These are phyloP conservation scores for Auriscalpium vulgare DNA, from an alignment of 768 basidiomycete species.

Conservation along the genomic window DNA sequence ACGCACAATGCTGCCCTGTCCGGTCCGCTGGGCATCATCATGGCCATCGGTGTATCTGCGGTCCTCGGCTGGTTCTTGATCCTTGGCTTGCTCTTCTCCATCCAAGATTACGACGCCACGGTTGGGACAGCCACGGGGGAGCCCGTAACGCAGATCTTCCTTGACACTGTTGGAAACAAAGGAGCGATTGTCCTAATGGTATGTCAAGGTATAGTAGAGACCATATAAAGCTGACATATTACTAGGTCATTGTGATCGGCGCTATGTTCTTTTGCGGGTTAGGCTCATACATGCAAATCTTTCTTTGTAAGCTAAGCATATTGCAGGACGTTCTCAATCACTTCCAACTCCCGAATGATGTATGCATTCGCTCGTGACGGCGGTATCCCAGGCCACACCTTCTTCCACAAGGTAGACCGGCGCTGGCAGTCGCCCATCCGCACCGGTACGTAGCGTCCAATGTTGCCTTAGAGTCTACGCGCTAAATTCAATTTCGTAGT, in stretches of 20 bases:
- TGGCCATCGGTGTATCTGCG: conserved; percentile 65
- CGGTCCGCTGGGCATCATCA: conserved; percentile 59
- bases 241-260: conserved; percentile 55
- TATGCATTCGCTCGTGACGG: conserved; percentile 75
- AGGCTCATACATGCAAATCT: conserved; percentile 6
- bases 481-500: conserved; percentile 33
- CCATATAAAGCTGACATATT: neutral
- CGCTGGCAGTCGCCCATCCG: conserved; percentile 58
- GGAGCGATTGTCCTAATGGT: conserved; percentile 74
- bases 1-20: conserved; percentile 56
- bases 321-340: conserved; percentile 63
- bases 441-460: conserved; percentile 37
- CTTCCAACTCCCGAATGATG: conserved; percentile 78
- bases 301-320: neutral
- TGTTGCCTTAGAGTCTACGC: neutral
- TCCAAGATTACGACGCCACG: conserved; percentile 58
- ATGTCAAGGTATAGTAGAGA: neutral
- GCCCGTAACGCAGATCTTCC: conserved; percentile 72
- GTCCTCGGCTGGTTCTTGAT: conserved; percentile 72
- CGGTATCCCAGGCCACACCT: conserved; percentile 58
- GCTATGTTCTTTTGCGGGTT: conserved; percentile 72
- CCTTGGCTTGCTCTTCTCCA: conserved; percentile 65
- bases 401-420: conserved; percentile 55
- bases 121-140: conserved; percentile 48
- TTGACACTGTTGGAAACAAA: conserved; percentile 66